Evolutionary conservation across 2,329 filamentous ascomycete genomes (phyloP), one percentile per base, ranked within the genome.

Genomic region (Xylaria sp.): DNA sequence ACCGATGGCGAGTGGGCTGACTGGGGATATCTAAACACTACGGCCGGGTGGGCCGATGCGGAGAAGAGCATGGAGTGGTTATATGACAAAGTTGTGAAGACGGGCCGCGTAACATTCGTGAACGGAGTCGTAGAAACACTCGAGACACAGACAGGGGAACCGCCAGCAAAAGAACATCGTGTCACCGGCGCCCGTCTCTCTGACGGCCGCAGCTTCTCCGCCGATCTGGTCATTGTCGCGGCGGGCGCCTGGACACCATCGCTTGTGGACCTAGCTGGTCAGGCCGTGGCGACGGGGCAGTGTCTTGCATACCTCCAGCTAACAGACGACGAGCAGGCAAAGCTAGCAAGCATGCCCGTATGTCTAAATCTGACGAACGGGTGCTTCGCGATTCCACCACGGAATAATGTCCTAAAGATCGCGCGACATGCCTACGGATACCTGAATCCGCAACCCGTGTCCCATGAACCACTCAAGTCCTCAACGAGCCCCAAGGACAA

Each of bases 161-260:
- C 53, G 80, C 77, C 26, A 76, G 80, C 49, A 48, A 68, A n/a
- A 20, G 48, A 23, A 13, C 77, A 78, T 49, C 78, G 75, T 53
- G 81, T 87, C n/a, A 83, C 84, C 0, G 92, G 92, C 40, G 92
- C 84, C 26, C 83, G 81, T n/a, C 80, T 92, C 11, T 74, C 76
- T 1, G 81, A 87, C 69, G 85, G 63, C 48, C 79, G 79, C 6
- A 81, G 77, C 10, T 71, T 93, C 6, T 81, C 80, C 4, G 92
- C 92, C 1, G 92, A 93, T 67, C 84, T 97, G 7, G 90, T 92
- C 40, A 84, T 97, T 64, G 85, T 97, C 2, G 94, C 95, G 0
- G 90, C 94, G 0, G 95, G 95, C 17, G 94, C 95, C 4, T 98
- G 95, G 94, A 93, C 92, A 2, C 88, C 90, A 2, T 86, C 87